Base-by-base conservation (phyloP, 2,329 filamentous ascomycete species). In the Nothopassalora personata region DNA sequence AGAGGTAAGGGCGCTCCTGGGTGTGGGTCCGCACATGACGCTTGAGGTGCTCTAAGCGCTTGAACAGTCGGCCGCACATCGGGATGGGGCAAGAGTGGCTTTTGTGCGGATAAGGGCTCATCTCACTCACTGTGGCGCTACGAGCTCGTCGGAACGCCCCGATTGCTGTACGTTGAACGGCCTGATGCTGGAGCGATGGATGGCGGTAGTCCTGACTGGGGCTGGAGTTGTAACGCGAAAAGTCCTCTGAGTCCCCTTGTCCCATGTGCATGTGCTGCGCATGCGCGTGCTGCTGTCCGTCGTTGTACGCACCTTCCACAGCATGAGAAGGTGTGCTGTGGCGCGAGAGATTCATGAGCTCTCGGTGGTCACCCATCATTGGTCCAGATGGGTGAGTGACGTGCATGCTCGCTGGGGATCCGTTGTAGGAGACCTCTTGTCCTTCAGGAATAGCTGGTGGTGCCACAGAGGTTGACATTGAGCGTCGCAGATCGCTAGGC, bases 31-130 rank as follows among this genome's bases (percentile, higher is more conserved):
- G 90, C 76, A 99, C 94, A 80, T 99, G 94, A 83, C 93, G 87
- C 84, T 99, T 99, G 72, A 99, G 86, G 80, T 99, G 94, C 80
- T 99, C 94, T 80, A 99, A 85, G 77, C 94, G 88, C 86, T 99
- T 99, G 84, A 99, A 99, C 63, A 97, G 84, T 71, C 94, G 88
- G 56, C 94, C 94, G 74, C 94, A 99, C 57, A 93, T 95, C 30
- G 94, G 94, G 71, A 99, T 99, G n/a, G 94, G 94, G 80, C 94
- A 99, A 1, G 93, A 97, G 77, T 99, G 94, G 45, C 92, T 96
- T 77, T 99, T 99, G 73, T 96, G 91, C 54, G 94, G 91, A 74
- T 97, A 97, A 13, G 95, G 94, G 33, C 91, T 91, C 64, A 97
- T 84, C 75, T 99, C 94, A 88, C 95, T 95, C 76, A 95, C 89